These are phyloP conservation scores for Penicillium macrosclerotiorum DNA, from an alignment of 495 filamentous ascomycete species.

Conservation along the genomic window DNA sequence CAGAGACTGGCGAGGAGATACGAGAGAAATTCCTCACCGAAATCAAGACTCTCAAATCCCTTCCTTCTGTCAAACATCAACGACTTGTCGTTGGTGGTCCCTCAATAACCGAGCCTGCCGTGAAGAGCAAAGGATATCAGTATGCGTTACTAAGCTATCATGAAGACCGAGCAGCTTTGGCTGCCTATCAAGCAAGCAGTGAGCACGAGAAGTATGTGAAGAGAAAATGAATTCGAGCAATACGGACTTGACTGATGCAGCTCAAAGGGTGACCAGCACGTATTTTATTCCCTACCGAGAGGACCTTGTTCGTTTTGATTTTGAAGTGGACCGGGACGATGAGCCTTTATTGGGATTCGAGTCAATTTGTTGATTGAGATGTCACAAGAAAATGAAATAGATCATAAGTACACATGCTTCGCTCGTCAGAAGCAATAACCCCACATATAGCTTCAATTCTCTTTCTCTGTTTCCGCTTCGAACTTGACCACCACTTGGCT, in stretches of 20 bases:
- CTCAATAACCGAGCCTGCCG: constrained; percentile 43
- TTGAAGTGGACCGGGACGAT: constrained; percentile 43
- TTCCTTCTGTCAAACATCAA: constrained; percentile 39
- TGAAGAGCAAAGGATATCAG: constrained; percentile 48
- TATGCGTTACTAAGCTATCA: constrained; percentile 48
- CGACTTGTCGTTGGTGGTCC: constrained; percentile 46
- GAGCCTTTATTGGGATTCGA: constrained; percentile 25
- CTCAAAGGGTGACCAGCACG: constrained; percentile 36
- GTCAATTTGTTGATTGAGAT: background rate
- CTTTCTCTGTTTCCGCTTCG: background rate
- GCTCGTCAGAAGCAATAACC: too few relatives aligned
- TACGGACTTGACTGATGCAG: background rate
- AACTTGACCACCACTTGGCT: background rate
- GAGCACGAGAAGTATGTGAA: constrained; percentile 43
- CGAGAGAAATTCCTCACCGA: constrained; percentile 39
- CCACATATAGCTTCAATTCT: background rate
- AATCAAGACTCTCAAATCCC: constrained; percentile 39
- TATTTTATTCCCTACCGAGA: constrained; percentile 48
- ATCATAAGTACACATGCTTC: background rate
- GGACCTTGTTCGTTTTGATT: constrained; percentile 50
- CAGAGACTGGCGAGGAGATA: constrained; percentile 29
- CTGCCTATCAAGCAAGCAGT: constrained; percentile 45
- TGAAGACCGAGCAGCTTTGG: constrained; percentile 36
- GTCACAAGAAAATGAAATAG: background rate
- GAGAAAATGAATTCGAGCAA: background rate